Conservation (phyloP, 2,329 filamentous ascomycete genomes). For the Calonectria pauciramosa region DNA sequence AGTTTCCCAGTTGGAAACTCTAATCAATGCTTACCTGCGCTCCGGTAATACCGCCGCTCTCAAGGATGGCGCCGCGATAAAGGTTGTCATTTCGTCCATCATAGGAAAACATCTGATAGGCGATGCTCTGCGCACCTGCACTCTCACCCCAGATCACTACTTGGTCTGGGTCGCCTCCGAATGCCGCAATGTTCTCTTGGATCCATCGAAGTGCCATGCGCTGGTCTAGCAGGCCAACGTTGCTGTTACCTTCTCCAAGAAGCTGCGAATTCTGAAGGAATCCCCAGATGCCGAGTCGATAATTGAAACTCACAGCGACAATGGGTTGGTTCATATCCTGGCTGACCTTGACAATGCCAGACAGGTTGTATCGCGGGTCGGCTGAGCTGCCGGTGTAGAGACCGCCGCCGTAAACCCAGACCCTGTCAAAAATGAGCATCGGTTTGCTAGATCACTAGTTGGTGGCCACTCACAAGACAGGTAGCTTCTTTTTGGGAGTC, state of each 20-base stretch:
- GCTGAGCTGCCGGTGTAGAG: slow-evolving; percentile 63
- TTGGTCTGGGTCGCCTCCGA: slow-evolving; percentile 61
- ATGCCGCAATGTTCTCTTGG: slow-evolving; percentile 66
- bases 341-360: slow-evolving; percentile 61
- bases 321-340: slow-evolving; percentile 66
- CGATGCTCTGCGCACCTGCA: slow-evolving; percentile 56
- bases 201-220: slow-evolving; percentile 64
- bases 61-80: slow-evolving; percentile 67
- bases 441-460: fast-evolving
- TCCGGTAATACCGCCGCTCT: slow-evolving; percentile 59
- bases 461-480: slow-evolving; percentile 48
- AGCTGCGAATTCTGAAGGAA: slow-evolving; percentile 64
- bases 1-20: background rate
- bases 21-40: slow-evolving; percentile 30
- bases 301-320: slow-evolving; percentile 68
- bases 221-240: slow-evolving; percentile 65
- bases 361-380: slow-evolving; percentile 60
- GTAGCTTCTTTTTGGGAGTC: slow-evolving; percentile 49
- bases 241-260: slow-evolving; percentile 57
- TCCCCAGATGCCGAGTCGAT: slow-evolving; percentile 66
- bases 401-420: slow-evolving; percentile 73
- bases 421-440: slow-evolving; percentile 44
- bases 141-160: slow-evolving; percentile 65
- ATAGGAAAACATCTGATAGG: slow-evolving; percentile 67
- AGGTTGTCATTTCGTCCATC: slow-evolving; percentile 68